Evolutionary conservation across 192 early-diverging fungal genomes (phyloP).

Genomic region (Gryganskiella cystojenkinii): DNA sequence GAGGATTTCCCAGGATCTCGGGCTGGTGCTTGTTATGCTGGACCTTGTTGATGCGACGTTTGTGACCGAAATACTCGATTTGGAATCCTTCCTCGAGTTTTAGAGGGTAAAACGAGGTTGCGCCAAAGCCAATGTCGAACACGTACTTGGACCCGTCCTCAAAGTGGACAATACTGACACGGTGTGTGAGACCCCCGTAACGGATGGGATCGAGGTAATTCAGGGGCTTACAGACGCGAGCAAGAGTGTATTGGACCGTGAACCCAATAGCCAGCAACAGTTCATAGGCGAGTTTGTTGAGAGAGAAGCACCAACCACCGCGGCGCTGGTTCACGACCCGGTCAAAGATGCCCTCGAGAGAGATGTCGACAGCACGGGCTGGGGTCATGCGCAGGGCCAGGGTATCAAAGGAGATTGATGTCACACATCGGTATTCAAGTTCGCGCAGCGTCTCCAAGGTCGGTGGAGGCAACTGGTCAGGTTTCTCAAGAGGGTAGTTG

Average conservation of each 20-base stretch:
- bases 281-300: constrained; percentile 21
- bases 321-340: constrained; percentile 22
- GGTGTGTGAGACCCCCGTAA: constrained; percentile 8
- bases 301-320: constrained; percentile 42
- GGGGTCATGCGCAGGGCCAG: constrained; percentile 17
- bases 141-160: constrained; percentile 23
- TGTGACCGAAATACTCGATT: constrained; percentile 23
- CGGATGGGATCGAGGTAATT: constrained; percentile 1
- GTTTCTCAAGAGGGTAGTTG: constrained; percentile 13
- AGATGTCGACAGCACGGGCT: constrained; percentile 17
- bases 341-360: constrained; percentile 24
- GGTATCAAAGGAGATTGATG: constrained; percentile 31
- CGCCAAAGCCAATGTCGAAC: constrained; percentile 32
- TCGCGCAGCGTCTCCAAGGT: constrained; percentile 22
- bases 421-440: constrained; percentile 21
- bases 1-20: constrained; percentile 14
- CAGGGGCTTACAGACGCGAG: constrained; percentile 23
- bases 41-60: constrained; percentile 9
- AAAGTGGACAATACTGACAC: constrained; percentile 18
- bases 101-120: constrained; percentile 10
- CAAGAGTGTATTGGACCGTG: constrained; percentile 18
- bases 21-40: constrained; percentile 9
- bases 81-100: constrained; percentile 15
- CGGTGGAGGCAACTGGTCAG: constrained; percentile 13
- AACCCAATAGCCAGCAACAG: constrained; percentile 14